Conservation (phyloP, 2,329 filamentous ascomycete genomes). For the Sporothrix euskadiensis region DNA sequence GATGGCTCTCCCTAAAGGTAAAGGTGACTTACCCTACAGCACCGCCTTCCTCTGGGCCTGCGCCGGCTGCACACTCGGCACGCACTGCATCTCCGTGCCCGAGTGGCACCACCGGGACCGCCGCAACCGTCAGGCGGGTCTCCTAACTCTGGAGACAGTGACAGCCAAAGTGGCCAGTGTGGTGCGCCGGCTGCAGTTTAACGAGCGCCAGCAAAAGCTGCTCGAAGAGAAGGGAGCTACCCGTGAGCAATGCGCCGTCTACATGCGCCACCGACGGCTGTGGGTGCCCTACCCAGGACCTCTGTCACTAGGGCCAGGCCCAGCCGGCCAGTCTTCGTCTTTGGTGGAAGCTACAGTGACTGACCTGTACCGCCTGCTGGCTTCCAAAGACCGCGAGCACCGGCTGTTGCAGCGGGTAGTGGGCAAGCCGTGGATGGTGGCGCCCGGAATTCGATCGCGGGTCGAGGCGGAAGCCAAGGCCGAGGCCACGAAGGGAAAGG, state of each 20-base stretch:
- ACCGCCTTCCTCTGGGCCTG: slow-evolving; percentile 21
- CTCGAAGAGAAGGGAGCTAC: not conserved
- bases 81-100: slow-evolving; percentile 14
- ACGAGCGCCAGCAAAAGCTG: not conserved
- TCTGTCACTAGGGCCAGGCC: not conserved
- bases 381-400: slow-evolving; percentile 4
- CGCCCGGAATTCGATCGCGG: not conserved
- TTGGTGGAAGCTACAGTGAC: not conserved
- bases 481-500: not conserved
- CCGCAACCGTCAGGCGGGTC: not conserved
- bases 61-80: slow-evolving; percentile 23
- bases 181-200: not conserved
- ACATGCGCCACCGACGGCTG: slow-evolving; percentile 1
- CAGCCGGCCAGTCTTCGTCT: not conserved
- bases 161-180: not conserved
- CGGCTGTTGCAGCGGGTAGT: slow-evolving; percentile 6
- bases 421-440: slow-evolving; percentile 15
- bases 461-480: not conserved
- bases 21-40: not conserved
- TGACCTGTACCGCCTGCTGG: slow-evolving; percentile 15
- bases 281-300: not conserved
- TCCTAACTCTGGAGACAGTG: not conserved
- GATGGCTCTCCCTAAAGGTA: not conserved
- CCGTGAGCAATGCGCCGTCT: not conserved
- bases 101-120: not conserved